Conservation (phyloP, 768 basidiomycete species). For the Lactarius evosmus region DNA sequence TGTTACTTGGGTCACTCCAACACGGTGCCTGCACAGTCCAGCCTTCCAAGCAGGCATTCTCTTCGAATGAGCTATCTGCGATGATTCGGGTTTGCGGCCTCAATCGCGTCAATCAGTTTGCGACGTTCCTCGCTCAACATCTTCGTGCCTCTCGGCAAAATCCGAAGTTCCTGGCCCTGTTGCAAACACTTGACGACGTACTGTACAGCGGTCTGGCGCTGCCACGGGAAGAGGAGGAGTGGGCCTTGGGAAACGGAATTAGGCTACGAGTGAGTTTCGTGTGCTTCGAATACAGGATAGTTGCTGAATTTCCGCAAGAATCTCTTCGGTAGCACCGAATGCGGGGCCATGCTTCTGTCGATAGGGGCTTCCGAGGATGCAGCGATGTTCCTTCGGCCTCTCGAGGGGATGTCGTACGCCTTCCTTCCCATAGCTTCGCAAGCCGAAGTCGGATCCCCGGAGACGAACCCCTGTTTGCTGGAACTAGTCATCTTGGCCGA, state of each 20-base stretch:
- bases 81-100: constrained; percentile 67
- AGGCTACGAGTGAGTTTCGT: constrained; percentile 51
- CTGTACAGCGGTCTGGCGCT: constrained; percentile 65
- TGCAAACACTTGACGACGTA: constrained; percentile 58
- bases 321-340: constrained; percentile 79
- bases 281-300: constrained; percentile 24
- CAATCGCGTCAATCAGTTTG: constrained; percentile 75
- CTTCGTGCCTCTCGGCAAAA: constrained; percentile 57
- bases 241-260: constrained; percentile 62
- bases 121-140: constrained; percentile 62
- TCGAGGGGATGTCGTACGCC: constrained; percentile 64
- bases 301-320: constrained; percentile 46
- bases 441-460: constrained; percentile 28
- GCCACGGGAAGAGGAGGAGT: constrained; percentile 65
- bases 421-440: constrained; percentile 56
- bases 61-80: constrained; percentile 63
- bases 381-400: constrained; percentile 50
- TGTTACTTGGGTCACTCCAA: constrained; percentile 69
- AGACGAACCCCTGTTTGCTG: constrained; percentile 52
- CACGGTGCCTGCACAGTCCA: constrained; percentile 72
- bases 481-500: constrained; percentile 68
- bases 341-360: constrained; percentile 68
- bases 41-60: constrained; percentile 61
- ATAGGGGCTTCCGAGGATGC: constrained; percentile 50
- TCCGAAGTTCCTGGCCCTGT: constrained; percentile 55